Percentiles rank a stretch among this genome's conserved stretches.
Conservation (phyloP, 345 rosid genomes). For the Corymbia maculata region DNA sequence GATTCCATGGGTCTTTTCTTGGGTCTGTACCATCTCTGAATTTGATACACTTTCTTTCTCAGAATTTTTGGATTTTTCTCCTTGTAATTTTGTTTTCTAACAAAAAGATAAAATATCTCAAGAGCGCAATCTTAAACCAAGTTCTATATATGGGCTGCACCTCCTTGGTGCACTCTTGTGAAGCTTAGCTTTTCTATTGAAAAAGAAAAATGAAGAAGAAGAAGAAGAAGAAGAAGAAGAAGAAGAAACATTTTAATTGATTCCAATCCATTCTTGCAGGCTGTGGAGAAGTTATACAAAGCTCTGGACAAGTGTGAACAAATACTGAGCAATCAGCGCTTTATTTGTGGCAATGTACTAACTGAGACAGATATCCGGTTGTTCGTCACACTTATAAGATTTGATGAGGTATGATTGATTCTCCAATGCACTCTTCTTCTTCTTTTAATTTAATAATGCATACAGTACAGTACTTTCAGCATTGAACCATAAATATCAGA, state of each 20-base stretch:
- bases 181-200: background rate
- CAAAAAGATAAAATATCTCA: background rate
- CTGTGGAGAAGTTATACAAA: slow-evolving; percentile 52
- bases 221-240: background rate
- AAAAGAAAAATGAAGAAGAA: background rate
- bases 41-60: background rate
- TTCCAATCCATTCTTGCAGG: slow-evolving; percentile 24
- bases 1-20: background rate
- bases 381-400: slow-evolving; percentile 85
- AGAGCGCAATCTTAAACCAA: background rate
- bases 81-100: background rate
- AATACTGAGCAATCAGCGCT: slow-evolving; percentile 56
- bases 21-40: background rate
- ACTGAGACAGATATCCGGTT: slow-evolving; percentile 73
- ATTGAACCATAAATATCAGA: background rate
- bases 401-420: slow-evolving; percentile 61
- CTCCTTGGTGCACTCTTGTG: background rate
- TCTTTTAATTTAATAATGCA: background rate
- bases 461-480: background rate
- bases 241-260: background rate
- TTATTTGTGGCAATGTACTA: slow-evolving; percentile 56
- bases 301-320: slow-evolving; percentile 72
- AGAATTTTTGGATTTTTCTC: background rate
- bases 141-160: background rate
- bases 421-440: background rate